Percentiles rank a stretch among this genome's conserved stretches.
Evolutionary conservation across 2,329 filamentous ascomycete genomes (phyloP).

Genomic region (Cadophora sp.): DNA sequence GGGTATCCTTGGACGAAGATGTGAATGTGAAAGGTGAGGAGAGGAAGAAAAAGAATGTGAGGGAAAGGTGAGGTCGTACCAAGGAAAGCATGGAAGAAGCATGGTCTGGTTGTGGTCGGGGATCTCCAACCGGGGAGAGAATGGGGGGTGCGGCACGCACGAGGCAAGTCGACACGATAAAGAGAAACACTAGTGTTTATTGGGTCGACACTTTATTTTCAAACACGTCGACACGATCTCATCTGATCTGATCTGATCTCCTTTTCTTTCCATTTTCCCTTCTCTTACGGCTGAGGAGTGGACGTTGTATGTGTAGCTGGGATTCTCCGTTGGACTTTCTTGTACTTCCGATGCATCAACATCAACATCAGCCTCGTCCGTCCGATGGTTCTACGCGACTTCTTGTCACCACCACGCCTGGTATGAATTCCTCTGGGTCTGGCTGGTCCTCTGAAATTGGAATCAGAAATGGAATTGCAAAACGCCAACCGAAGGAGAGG

Average conservation of each 20-base stretch:
- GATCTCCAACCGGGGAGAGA: background rate
- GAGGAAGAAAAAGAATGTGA: background rate
- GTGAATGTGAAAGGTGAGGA: background rate
- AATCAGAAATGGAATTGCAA: constrained; percentile 1
- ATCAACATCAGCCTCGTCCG: background rate
- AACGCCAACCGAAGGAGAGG: background rate
- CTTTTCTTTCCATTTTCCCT: background rate
- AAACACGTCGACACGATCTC: background rate
- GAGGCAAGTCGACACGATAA: constrained; percentile 11
- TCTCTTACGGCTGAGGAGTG: background rate
- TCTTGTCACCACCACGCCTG: no score
- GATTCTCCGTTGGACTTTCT: background rate
- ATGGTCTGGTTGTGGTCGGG: background rate
- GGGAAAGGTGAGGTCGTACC: constrained; percentile 4
- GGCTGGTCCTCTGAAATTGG: background rate
- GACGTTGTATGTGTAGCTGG: background rate
- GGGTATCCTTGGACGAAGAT: background rate
- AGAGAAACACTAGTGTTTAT: constrained; percentile 2
- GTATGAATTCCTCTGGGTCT: background rate
- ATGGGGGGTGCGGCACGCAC: constrained; percentile 8
- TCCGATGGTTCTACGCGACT: background rate
- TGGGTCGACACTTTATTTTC: background rate
- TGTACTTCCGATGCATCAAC: background rate
- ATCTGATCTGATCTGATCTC: background rate
- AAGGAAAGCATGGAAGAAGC: constrained; percentile 3